Evolutionary conservation across 2,329 filamentous ascomycete genomes (phyloP).

Genomic region (Karstenula rhodostoma): DNA sequence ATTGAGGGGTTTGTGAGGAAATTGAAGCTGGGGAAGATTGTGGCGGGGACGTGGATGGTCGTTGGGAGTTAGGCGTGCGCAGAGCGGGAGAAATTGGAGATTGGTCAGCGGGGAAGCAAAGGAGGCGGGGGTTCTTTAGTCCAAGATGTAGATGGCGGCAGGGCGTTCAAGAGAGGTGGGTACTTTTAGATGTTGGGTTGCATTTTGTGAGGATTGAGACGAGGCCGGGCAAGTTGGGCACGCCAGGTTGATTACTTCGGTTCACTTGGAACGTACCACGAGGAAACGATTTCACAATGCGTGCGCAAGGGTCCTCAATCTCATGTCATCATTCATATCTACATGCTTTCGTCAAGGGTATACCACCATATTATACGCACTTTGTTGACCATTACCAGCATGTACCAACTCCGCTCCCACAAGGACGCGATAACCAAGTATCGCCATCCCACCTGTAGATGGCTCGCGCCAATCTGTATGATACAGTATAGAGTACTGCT

Average conservation of each 20-base stretch:
- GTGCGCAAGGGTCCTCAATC: background rate
- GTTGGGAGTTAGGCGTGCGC: background rate
- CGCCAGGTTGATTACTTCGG: background rate
- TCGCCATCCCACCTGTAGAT: constrained; percentile 27
- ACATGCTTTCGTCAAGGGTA: constrained; percentile 12
- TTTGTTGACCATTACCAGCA: constrained; percentile 46
- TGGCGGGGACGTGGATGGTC: constrained; percentile 9
- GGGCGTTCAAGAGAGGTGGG: background rate
- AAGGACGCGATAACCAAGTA: background rate
- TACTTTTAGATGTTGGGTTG: background rate
- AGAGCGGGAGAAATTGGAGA: background rate
- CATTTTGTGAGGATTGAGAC: background rate
- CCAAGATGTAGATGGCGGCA: too few relatives aligned
- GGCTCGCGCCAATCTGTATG: constrained; percentile 38
- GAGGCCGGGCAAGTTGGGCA: background rate
- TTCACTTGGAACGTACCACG: background rate
- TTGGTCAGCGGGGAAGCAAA: background rate
- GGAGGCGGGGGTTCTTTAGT: background rate
- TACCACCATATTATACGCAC: constrained; percentile 7
- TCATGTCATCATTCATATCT: constrained; percentile 15
- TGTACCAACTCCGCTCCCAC: constrained; percentile 28
- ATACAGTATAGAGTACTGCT: constrained; percentile 27
- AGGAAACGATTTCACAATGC: background rate
- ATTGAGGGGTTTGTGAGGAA: constrained; percentile 1
- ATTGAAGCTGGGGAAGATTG: background rate